Conservation (phyloP, 1,284 basidiomycete genomes). For the Ustilago curta region DNA sequence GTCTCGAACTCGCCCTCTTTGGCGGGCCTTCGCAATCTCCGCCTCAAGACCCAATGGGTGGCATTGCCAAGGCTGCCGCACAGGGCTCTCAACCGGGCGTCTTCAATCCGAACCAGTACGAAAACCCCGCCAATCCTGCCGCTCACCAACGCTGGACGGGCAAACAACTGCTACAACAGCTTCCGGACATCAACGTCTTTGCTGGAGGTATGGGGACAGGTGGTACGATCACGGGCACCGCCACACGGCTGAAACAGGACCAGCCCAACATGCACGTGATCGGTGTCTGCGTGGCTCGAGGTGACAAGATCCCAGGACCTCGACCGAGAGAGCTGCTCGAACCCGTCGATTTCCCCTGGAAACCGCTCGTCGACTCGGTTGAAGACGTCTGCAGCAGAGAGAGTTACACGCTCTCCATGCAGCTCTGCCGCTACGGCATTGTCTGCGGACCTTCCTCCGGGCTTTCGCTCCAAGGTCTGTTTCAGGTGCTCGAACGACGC, state of each 20-base stretch:
- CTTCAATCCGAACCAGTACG: slow-evolving; percentile 52
- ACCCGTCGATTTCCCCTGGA: slow-evolving; percentile 52
- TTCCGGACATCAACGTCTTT: slow-evolving; percentile 52
- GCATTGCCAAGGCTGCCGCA: slow-evolving; percentile 40
- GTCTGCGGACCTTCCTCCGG: slow-evolving; percentile 46
- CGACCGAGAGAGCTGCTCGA: slow-evolving; percentile 36
- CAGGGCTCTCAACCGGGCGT: slow-evolving; percentile 31
- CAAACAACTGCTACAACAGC: slow-evolving; percentile 43
- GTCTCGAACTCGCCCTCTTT: slow-evolving; percentile 50
- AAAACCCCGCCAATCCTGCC: slow-evolving; percentile 37
- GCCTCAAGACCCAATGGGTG: slow-evolving; percentile 43
- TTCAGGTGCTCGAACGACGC: slow-evolving; percentile 33
- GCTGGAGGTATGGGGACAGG: slow-evolving; percentile 47
- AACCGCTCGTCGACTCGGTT: slow-evolving; percentile 32
- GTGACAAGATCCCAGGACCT: slow-evolving; percentile 53
- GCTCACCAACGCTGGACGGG: slow-evolving; percentile 53
- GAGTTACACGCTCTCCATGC: slow-evolving; percentile 38
- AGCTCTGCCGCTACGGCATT: slow-evolving; percentile 45
- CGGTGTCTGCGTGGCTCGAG: slow-evolving; percentile 38
- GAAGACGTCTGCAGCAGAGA: slow-evolving; percentile 29
- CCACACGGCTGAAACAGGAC: slow-evolving; percentile 18
- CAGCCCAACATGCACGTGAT: slow-evolving; percentile 24
- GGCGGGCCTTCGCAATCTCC: slow-evolving; percentile 50
- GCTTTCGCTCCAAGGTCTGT: slow-evolving; percentile 40
- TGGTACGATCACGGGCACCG: slow-evolving; percentile 53